Evolutionary conservation across 768 basidiomycete genomes (phyloP), one percentile per base, ranked within the genome.

Genomic region (Hygrophoropsis aurantiaca): DNA sequence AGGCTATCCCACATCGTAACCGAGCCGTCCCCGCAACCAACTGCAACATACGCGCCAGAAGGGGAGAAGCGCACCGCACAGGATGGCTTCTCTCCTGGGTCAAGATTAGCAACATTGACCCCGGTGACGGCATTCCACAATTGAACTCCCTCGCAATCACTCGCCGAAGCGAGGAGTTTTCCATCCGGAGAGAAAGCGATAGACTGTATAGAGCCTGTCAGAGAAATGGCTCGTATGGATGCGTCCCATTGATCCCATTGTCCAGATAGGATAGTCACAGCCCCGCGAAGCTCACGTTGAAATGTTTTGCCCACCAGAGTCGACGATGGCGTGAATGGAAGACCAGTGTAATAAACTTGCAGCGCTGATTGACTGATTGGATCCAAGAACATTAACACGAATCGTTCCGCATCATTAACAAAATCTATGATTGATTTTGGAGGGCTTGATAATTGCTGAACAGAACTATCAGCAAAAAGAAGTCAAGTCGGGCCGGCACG

Each of bases 1-100:
- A 47, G 60, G 11, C 58, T 58, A 41, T 59, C 58, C 58, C 58
- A 59, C n/a, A 57, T 36, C 0, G 25, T 18, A 20, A 60, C 49
- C 19, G 40, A 51, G 6, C 58, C 58, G 1, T 23, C 41, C 27
- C 42, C 53, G 16, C 57, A 60, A 0, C 52, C 58, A 3, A 50
- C 56, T 0, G 58, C 58, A 26, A 60, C 33, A 15, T 57, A 52
- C 7, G 51, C 35, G 3, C 58, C 58, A 4, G 55, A 60, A 9
- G 46, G 42, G 3, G 58, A 57, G 39, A 60, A 60, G 4, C 50
- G 33, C n/a, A 55, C 58, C 2, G 60, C 11, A 0, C 50, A 10
- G 10, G 58, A 43, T 2, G 54, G 45, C 13, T 10, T 18, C 1
- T 49, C 41, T 0, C 46, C 33, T 26, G 51, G 46, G 18, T 55